phyloP scores from a whole-genome alignment of 768 basidiomycete genomes.

The Tricholoma sp. region DNA sequence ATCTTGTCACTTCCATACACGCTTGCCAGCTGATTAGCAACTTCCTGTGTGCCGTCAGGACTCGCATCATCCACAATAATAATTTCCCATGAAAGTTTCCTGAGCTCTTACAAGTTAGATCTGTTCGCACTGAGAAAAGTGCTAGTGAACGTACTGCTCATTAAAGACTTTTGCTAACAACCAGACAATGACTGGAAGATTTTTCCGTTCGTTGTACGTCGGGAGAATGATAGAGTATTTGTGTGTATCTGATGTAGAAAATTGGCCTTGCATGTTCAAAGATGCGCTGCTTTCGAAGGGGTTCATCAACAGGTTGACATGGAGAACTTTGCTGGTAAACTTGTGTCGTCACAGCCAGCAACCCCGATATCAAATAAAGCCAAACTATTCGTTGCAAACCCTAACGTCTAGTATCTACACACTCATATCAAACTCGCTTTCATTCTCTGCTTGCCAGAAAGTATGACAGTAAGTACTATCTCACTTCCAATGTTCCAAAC shows the following conservation, averaged over 20 bases:
- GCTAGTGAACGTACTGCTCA: conserved; percentile 54
- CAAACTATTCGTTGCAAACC: conserved; percentile 11
- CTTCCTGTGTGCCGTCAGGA: conserved; percentile 89
- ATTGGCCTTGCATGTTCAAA: conserved; percentile 63
- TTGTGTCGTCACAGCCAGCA: conserved; percentile 1
- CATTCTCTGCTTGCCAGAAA: conserved; percentile 27
- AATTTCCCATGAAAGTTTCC: conserved; percentile 79
- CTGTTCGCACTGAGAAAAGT: background rate
- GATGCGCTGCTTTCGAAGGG: conserved; percentile 56
- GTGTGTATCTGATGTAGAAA: conserved; percentile 47
- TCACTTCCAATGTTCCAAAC: conserved; percentile 7
- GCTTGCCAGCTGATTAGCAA: conserved; percentile 71
- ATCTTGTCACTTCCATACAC: conserved; percentile 85
- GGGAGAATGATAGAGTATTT: conserved; percentile 93
- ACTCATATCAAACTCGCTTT: conserved; percentile 21
- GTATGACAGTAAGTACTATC: conserved; percentile 26
- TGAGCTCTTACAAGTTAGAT: conserved; percentile 23
- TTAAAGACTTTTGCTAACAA: conserved; percentile 72
- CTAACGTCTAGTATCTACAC: conserved; percentile 12
- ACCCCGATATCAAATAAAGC: conserved; percentile 16
- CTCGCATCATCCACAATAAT: conserved; percentile 91
- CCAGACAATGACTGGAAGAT: conserved; percentile 86
- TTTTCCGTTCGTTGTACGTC: conserved; percentile 92
- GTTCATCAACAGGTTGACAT: conserved; percentile 43
- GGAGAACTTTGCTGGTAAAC: background rate